phyloP scores from a whole-genome alignment of 2,329 filamentous ascomycete species.

The Fusarium pseudocircinatum region DNA sequence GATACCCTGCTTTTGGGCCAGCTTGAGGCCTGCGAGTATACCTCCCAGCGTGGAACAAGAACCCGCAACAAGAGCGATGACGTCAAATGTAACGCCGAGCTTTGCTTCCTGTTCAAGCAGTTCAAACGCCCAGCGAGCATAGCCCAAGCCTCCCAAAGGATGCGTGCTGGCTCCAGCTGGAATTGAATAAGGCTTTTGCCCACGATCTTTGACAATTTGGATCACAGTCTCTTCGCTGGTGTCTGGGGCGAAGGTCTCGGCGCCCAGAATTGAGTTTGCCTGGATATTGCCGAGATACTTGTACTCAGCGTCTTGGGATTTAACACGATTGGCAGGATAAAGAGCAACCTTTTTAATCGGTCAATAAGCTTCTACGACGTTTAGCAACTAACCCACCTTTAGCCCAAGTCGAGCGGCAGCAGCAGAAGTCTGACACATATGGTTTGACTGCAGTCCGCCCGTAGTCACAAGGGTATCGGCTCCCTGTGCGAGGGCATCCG shows the following conservation, averaged over 20 bases:
- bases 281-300: constrained; percentile 23
- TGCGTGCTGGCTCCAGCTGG: constrained; percentile 23
- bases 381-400: neutral
- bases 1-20: constrained; percentile 9
- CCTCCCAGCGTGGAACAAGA: constrained; percentile 25
- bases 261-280: constrained; percentile 17
- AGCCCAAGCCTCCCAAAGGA: constrained; percentile 16
- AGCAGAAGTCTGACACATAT: constrained; percentile 31
- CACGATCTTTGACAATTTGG: neutral
- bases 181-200: constrained; percentile 16
- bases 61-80: constrained; percentile 10
- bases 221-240: constrained; percentile 5
- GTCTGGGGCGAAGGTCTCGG: constrained; percentile 16
- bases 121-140: constrained; percentile 27
- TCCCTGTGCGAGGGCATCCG: constrained; percentile 17
- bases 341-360: constrained; percentile 7
- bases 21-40: constrained; percentile 19
- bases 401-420: constrained; percentile 26
- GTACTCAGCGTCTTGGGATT: constrained; percentile 6
- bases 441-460: constrained; percentile 25
- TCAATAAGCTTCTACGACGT: accelerated
- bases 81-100: constrained; percentile 10
- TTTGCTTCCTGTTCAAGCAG: constrained; percentile 19
- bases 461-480: constrained; percentile 28
- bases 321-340: constrained; percentile 13